Percentiles rank a stretch among this genome's conserved stretches.
These are phyloP conservation scores for Ogataea thermomethanolica DNA, from an alignment of 805 yeast species.

Conservation along the genomic window DNA sequence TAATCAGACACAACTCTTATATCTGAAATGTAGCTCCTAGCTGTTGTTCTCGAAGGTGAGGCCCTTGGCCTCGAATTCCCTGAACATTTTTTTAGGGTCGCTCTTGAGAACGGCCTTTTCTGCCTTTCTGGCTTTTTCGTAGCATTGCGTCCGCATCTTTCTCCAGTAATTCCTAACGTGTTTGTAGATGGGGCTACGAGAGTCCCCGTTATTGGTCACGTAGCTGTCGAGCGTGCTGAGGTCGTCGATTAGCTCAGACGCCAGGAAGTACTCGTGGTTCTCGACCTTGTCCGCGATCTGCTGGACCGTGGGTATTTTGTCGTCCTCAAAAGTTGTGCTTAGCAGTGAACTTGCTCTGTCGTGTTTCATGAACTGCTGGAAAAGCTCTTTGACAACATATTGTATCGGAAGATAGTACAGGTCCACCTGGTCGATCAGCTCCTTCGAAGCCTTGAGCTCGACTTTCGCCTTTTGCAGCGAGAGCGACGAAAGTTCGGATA, in stretches of 20 bases:
- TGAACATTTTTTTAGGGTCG: conserved; percentile 6
- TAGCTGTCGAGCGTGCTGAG: conserved; percentile 29
- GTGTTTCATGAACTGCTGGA: conserved; percentile 23
- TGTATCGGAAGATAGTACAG: conserved; percentile 31
- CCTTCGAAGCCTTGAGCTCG: conserved; percentile 15
- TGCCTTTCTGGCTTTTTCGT: conserved; percentile 6
- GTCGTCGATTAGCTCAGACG: conserved; percentile 31
- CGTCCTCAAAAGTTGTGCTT: conserved; percentile 3
- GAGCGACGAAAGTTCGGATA: conserved; percentile 36
- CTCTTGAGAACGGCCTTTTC: conserved; percentile 13
- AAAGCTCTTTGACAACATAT: conserved; percentile 17
- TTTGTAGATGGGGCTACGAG: conserved; percentile 11
- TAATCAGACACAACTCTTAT: conserved; percentile 9
- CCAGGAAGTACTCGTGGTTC: conserved; percentile 26
- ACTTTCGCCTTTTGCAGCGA: conserved; percentile 36
- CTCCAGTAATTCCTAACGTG: conserved; percentile 21
- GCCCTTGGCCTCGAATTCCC: conserved; percentile 9
- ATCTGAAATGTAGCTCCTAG: neutral
- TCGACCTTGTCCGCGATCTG: conserved; percentile 28
- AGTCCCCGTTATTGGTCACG: conserved; percentile 12
- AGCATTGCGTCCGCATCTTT: conserved; percentile 7
- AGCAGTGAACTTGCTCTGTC: conserved; percentile 22
- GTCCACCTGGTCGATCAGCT: conserved; percentile 28
- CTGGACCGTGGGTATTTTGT: conserved; percentile 17
- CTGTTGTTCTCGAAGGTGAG: conserved; percentile 9